phyloP scores from a whole-genome alignment of 257 asterid genomes.

The Verbena officinalis region DNA sequence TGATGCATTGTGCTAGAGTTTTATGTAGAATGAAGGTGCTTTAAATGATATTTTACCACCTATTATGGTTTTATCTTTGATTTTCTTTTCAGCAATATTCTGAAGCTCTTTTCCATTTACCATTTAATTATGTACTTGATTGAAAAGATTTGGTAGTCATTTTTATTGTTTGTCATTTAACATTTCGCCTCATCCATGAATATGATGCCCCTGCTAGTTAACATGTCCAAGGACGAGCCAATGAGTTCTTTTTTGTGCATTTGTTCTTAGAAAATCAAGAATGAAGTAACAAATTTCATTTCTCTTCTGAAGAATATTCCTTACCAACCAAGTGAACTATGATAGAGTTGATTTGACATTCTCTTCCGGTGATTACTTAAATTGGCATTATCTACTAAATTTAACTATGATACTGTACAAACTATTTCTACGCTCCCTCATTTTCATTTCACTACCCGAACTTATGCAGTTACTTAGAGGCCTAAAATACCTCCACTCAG shows the following conservation, averaged over 20 bases:
- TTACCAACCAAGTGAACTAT: neutral
- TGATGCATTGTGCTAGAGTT: no score
- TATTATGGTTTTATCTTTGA: neutral
- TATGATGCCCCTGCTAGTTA: neutral
- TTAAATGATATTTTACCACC: neutral
- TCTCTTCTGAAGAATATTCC: neutral
- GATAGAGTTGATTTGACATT: neutral
- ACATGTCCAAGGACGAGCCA: neutral
- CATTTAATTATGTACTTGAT: neutral
- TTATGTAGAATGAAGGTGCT: neutral
- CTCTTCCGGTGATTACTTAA: neutral
- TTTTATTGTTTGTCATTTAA: neutral
- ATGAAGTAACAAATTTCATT: neutral
- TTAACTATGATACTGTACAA: neutral
- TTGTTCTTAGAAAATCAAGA: neutral
- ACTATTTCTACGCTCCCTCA: neutral
- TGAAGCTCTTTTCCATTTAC: neutral
- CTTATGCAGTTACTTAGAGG: slow-evolving; percentile 61
- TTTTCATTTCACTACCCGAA: neutral
- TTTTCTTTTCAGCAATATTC: neutral
- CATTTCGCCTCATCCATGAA: neutral
- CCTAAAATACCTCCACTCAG: slow-evolving; percentile 64
- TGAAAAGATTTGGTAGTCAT: neutral
- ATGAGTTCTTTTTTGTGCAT: neutral
- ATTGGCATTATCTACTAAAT: neutral